Conservation (phyloP, 768 basidiomycete genomes). For the Suillus plorans region DNA sequence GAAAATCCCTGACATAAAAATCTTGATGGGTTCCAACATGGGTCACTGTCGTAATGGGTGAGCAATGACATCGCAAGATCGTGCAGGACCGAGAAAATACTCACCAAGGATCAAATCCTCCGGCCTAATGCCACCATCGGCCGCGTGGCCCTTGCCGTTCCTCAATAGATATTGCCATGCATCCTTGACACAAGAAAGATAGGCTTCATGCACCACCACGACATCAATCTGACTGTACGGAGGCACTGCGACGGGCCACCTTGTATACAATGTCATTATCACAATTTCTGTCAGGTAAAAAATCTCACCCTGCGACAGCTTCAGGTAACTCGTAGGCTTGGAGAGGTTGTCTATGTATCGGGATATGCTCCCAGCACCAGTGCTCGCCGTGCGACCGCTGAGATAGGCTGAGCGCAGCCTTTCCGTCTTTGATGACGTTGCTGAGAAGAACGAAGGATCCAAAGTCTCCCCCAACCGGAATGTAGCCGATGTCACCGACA, state of each 20-base stretch:
- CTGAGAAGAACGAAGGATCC: constrained; percentile 37
- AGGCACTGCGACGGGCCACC: constrained; percentile 46
- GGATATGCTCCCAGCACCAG: constrained; percentile 39
- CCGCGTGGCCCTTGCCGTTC: constrained; percentile 32
- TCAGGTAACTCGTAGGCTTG: constrained; percentile 36
- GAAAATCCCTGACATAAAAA: constrained; percentile 39
- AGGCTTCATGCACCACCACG: constrained; percentile 35
- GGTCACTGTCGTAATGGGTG: constrained; percentile 32
- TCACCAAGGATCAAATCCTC: constrained; percentile 45
- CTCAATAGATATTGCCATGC: constrained; percentile 41
- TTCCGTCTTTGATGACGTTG: constrained; percentile 37
- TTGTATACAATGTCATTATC: constrained; percentile 13
- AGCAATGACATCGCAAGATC: background rate
- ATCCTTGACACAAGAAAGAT: constrained; percentile 26
- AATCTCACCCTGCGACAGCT: constrained; percentile 32
- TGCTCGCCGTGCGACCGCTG: constrained; percentile 29
- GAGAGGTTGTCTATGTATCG: constrained; percentile 29
- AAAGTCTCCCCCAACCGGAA: constrained; percentile 37
- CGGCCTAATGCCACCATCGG: constrained; percentile 34
- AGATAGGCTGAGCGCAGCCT: constrained; percentile 22
- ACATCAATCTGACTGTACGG: constrained; percentile 38
- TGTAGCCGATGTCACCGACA: constrained; percentile 47
- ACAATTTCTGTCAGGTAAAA: background rate
- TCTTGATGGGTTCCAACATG: constrained; percentile 40
- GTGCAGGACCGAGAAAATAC: constrained; percentile 6